Conservation (phyloP, 2,329 filamentous ascomycete species). For the Myriosclerotinia scirpicola region DNA sequence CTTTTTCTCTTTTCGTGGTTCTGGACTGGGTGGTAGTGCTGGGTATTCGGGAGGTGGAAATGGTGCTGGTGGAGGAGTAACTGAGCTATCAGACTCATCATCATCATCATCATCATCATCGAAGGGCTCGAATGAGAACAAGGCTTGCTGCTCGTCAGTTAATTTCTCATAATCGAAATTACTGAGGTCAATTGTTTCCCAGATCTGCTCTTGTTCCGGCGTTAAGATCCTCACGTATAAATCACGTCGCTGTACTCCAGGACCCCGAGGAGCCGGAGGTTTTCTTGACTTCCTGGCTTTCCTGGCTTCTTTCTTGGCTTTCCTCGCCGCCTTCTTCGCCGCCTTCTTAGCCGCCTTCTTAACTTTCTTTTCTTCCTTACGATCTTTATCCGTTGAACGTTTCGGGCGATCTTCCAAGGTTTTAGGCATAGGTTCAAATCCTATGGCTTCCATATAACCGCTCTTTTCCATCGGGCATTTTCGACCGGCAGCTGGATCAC, state of each 20-base stretch:
- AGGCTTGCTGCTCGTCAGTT: not conserved
- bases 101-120: not conserved
- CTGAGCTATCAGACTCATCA: not conserved
- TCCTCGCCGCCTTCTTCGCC: not conserved
- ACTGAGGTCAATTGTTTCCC: constrained; percentile 13
- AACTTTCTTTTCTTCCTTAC: not conserved
- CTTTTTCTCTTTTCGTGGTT: not conserved
- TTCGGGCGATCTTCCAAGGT: not conserved
- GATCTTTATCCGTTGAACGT: not conserved
- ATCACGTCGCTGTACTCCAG: constrained; percentile 5
- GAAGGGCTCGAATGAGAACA: constrained; percentile 16
- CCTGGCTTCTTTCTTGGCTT: not conserved
- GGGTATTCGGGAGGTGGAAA: not conserved
- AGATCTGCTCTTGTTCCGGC: not conserved
- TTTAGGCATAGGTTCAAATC: not conserved
- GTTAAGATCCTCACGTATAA: constrained; percentile 9
- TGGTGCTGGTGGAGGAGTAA: not conserved
- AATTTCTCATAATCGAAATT: constrained; percentile 14
- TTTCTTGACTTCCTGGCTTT: not conserved
- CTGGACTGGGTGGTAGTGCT: not conserved
- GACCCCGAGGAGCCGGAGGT: not conserved
- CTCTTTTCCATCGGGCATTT: not conserved
- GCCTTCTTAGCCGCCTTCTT: not conserved
- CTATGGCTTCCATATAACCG: constrained; percentile 4
- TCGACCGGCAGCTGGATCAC: not conserved